phyloP scores from a whole-genome alignment of 2,329 filamentous ascomycete genomes.

The Metarhizium humberi region DNA sequence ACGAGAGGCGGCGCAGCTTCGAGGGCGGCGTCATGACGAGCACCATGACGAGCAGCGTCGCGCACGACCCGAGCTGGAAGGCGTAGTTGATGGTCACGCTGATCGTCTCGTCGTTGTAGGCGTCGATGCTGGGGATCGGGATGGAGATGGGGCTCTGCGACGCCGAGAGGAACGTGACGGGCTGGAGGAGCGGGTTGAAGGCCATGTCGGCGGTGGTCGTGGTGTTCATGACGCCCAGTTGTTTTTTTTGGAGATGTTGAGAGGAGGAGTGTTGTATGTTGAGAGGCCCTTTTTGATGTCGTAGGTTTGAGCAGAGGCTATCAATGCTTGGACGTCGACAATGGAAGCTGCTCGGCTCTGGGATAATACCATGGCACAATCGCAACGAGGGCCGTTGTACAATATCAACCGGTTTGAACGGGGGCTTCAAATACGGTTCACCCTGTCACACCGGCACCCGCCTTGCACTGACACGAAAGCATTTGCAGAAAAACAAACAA shows the following conservation, averaged over 20 bases:
- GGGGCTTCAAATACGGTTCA: neutral
- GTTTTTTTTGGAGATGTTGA: too few species aligned
- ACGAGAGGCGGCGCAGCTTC: conserved; percentile 56
- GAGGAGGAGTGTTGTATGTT: too few species aligned
- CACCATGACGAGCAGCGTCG: conserved; percentile 56
- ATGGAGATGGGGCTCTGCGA: conserved; percentile 20
- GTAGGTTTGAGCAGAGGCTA: too few species aligned
- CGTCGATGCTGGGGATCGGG: conserved; percentile 23
- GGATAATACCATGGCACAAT: neutral
- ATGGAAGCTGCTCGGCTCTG: too few species aligned
- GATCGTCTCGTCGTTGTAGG: conserved; percentile 20
- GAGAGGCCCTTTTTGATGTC: too few species aligned
- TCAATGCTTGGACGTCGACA: too few species aligned
- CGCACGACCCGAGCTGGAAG: conserved; percentile 58
- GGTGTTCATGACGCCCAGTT: too few species aligned
- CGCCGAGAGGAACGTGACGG: conserved; percentile 22
- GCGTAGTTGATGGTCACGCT: conserved; percentile 53
- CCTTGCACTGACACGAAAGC: neutral
- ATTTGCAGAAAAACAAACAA: neutral
- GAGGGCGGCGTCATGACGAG: conserved; percentile 55
- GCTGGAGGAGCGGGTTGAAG: conserved; percentile 27
- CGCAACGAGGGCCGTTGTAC: neutral
- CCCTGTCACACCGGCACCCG: neutral
- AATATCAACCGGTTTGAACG: neutral
- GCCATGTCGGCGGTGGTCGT: neutral